A percentile compares a stretch with the other conserved stretches of the same genome.
Conservation (phyloP, 2,329 filamentous ascomycete genomes). For the Penicillium sp. region DNA sequence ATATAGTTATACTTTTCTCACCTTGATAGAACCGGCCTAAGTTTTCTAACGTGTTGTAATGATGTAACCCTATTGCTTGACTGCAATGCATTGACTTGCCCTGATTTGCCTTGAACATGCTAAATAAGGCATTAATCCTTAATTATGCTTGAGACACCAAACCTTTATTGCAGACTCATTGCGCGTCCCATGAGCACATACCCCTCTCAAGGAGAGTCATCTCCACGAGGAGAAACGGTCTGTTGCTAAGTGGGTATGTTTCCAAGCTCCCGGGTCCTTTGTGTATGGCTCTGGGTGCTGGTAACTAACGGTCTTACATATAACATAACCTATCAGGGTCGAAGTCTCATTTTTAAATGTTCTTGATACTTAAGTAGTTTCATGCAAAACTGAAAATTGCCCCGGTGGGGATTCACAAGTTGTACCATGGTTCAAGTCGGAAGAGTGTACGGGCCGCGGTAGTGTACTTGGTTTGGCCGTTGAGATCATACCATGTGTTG, state of each 20-base stretch:
- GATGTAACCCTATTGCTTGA: background rate
- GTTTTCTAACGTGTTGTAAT: background rate
- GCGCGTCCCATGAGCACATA: background rate
- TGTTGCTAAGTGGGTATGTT: constrained; percentile 1
- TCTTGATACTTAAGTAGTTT: background rate
- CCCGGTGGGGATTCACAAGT: background rate
- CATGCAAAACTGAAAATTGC: background rate
- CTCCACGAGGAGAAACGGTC: background rate
- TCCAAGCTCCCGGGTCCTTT: background rate
- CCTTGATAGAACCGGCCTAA: background rate
- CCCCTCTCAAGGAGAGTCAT: background rate
- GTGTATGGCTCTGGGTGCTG: background rate
- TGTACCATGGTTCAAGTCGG: background rate
- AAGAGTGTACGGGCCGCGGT: background rate
- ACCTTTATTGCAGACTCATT: background rate
- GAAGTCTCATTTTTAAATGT: background rate
- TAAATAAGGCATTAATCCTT: background rate
- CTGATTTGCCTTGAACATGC: background rate
- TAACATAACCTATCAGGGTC: background rate
- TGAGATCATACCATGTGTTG: constrained; percentile 3
- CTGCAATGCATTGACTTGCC: background rate
- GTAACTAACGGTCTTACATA: constrained; percentile 3
- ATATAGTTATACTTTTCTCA: background rate
- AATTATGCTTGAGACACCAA: background rate
- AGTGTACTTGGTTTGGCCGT: background rate